These are phyloP conservation scores for Blepharisma japonicum DNA, from an alignment of 73 alveolate genomes.

Conservation along the genomic window DNA sequence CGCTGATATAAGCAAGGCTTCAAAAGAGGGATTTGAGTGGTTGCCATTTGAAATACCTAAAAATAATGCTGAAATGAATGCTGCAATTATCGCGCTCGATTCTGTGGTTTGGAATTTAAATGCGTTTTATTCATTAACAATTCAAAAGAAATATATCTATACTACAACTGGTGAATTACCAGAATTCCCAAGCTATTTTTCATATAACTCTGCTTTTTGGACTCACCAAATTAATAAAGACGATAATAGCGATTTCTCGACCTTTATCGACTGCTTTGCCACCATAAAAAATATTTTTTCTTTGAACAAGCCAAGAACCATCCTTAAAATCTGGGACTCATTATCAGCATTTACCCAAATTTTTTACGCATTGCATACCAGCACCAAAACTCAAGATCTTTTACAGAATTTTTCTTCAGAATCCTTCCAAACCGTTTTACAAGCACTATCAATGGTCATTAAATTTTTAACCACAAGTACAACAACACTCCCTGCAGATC, in stretches of 20 bases:
- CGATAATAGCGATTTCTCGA: neutral
- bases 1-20: neutral
- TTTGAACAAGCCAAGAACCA: neutral
- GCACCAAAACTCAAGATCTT: neutral
- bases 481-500: neutral
- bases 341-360: neutral
- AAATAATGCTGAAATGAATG: neutral
- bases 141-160: neutral
- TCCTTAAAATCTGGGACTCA: too few species aligned
- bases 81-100: constrained; percentile 16
- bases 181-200: neutral
- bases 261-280: too few species aligned
- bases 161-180: neutral
- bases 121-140: neutral
- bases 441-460: neutral
- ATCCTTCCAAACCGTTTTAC: neutral
- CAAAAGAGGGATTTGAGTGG: constrained; percentile 11
- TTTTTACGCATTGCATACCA: neutral
- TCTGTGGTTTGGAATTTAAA: constrained; percentile 11
- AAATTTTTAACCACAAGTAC: neutral
- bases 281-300: too few species aligned
- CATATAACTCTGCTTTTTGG: neutral
- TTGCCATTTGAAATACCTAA: neutral
- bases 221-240: neutral
- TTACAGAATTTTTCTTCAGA: neutral